Conservation (phyloP, 768 basidiomycete species). For the Naganishia antarctica region DNA sequence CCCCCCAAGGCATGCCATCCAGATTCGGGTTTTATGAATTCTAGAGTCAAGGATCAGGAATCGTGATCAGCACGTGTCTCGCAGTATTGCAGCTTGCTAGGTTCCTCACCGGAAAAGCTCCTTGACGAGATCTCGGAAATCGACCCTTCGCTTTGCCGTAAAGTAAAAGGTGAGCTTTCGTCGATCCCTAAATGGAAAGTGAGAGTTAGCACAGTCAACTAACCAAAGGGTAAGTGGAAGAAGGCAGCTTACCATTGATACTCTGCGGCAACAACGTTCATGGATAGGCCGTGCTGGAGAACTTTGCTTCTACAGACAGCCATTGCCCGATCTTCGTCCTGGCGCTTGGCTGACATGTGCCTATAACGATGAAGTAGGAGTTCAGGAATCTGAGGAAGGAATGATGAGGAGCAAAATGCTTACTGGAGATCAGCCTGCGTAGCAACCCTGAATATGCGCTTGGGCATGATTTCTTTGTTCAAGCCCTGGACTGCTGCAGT, state of each 20-base stretch:
- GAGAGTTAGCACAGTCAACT: background rate
- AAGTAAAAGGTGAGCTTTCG: conserved; percentile 98
- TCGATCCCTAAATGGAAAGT: conserved; percentile 66
- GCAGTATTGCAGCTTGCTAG: background rate
- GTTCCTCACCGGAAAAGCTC: conserved; percentile 75
- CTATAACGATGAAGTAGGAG: background rate
- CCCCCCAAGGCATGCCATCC: conserved; percentile 69
- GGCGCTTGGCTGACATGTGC: conserved; percentile 66
- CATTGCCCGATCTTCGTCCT: conserved; percentile 87
- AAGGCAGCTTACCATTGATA: conserved; percentile 88
- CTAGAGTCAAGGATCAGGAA: conserved; percentile 49
- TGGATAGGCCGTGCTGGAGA: conserved; percentile 85
- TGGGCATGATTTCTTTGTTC: conserved; percentile 93
- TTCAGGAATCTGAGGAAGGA: conserved; percentile 24
- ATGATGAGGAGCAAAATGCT: conserved; percentile 36
- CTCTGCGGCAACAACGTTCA: conserved; percentile 98
- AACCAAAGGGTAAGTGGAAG: too few relatives aligned
- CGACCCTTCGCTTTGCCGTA: conserved; percentile 85
- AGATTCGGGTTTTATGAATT: conserved; percentile 88
- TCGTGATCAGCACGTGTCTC: conserved; percentile 17
- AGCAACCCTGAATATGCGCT: conserved; percentile 91
- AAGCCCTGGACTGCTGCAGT: conserved; percentile 39
- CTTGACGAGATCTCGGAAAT: conserved; percentile 87
- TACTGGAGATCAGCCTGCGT: conserved; percentile 74
- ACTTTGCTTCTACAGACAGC: conserved; percentile 88